A percentile compares a stretch with the other conserved stretches of the same genome.
These are phyloP conservation scores for Oryza meyeriana DNA, from an alignment of 176 grass and related monocot genomes.

Conservation along the genomic window DNA sequence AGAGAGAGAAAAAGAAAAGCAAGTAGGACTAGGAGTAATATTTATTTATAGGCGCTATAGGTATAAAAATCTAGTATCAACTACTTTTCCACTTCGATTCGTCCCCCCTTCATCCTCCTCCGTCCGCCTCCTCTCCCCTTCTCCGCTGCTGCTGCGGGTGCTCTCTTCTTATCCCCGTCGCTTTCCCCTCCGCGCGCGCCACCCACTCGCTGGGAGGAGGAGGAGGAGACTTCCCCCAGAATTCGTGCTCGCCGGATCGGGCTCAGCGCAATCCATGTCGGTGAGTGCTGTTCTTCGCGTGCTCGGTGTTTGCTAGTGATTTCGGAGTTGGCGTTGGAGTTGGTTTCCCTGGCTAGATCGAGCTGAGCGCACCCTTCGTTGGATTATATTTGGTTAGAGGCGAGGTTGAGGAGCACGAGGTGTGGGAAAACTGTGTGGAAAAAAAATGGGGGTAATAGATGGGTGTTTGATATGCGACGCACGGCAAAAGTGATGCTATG, in stretches of 20 bases:
- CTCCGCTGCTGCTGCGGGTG: not conserved
- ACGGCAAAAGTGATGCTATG: not conserved
- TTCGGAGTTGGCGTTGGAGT: not conserved
- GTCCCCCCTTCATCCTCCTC: not conserved
- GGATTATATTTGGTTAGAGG: not conserved
- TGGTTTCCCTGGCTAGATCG: slow-evolving; percentile 15
- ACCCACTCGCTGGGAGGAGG: not conserved
- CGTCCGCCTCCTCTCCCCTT: no score
- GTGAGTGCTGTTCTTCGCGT: slow-evolving; percentile 19
- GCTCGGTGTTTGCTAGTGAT: not conserved
- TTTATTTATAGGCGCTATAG: slow-evolving; percentile 2
- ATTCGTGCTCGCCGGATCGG: not conserved
- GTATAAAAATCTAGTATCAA: slow-evolving; percentile 9
- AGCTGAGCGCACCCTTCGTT: not conserved
- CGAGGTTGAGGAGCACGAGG: not conserved
- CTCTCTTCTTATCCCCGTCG: not conserved
- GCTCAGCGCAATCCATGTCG: slow-evolving; percentile 49
- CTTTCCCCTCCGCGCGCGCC: slow-evolving; percentile 18
- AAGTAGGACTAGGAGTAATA: not conserved
- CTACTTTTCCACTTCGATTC: slow-evolving; percentile 31
- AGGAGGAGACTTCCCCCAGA: not conserved
- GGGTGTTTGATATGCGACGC: not conserved
- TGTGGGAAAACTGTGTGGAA: not conserved
- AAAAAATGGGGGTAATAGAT: not conserved
- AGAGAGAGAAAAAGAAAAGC: not conserved